A percentile compares a stretch with the other conserved stretches of the same genome.
These are phyloP conservation scores for Adiantum capillusveneris DNA, from an alignment of 75 land plant species.

Conservation along the genomic window DNA sequence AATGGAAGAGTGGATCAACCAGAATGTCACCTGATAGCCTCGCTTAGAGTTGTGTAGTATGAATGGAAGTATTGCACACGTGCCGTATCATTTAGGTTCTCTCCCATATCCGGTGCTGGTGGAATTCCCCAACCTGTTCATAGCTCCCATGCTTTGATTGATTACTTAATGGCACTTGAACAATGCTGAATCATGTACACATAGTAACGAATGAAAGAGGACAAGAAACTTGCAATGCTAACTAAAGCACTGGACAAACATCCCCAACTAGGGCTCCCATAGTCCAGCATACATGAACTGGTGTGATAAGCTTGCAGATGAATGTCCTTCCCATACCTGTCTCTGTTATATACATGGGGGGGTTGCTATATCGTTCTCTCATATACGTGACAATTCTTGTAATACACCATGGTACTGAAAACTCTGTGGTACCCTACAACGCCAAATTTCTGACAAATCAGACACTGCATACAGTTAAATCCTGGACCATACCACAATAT, in stretches of 20 bases:
- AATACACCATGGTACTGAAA: background rate
- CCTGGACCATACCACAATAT: background rate
- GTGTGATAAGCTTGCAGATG: no score
- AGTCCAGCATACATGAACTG: no score
- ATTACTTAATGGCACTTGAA: no score
- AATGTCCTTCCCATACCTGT: background rate
- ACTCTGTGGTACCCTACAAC: slow-evolving; percentile 1
- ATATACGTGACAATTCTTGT: background rate
- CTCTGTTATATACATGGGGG: slow-evolving; percentile 1
- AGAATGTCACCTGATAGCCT: no score
- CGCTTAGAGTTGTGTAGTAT: no score
- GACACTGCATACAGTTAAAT: background rate
- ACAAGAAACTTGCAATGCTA: no score
- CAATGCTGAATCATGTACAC: background rate
- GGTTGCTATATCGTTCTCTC: background rate
- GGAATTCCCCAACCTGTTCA: background rate
- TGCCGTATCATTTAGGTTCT: background rate
- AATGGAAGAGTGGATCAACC: no score
- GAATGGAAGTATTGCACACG: background rate
- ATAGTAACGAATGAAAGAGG: no score
- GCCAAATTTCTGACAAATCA: no score
- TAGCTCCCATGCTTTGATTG: no score
- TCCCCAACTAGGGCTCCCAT: no score
- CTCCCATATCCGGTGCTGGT: background rate
- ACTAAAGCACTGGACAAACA: no score